These are phyloP conservation scores for Theobroma cacao DNA, from an alignment of 345 rosid species.

Conservation along the genomic window DNA sequence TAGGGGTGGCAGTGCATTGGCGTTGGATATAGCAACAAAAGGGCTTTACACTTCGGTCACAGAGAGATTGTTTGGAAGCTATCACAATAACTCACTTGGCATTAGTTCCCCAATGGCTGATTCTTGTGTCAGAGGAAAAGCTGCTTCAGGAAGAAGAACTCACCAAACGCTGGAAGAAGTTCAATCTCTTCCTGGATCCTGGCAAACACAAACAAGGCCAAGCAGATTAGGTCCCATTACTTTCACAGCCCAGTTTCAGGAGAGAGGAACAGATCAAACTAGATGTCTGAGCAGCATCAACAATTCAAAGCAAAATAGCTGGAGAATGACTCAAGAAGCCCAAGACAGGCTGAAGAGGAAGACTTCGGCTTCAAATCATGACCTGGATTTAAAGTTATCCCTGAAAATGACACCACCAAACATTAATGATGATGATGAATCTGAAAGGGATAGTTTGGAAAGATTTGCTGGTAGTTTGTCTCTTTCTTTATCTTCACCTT, in stretches of 20 bases:
- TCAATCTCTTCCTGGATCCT: constrained; percentile 30
- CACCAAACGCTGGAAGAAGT: constrained; percentile 4
- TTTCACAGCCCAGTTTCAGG: constrained; percentile 9
- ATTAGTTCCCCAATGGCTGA: constrained; percentile 20
- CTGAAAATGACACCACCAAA: constrained; percentile 37
- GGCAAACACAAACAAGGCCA: constrained; percentile 21
- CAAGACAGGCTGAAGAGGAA: constrained; percentile 41
- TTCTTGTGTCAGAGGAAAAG: constrained; percentile 14
- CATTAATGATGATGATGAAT: constrained; percentile 16
- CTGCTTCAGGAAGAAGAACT: constrained; percentile 4
- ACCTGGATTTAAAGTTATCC: constrained; percentile 69
- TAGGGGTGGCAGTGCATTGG: constrained; percentile 19
- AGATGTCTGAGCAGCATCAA: neutral
- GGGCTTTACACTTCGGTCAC: constrained; percentile 33
- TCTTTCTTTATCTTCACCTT: constrained; percentile 61
- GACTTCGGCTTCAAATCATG: constrained; percentile 23
- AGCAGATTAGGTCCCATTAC: constrained; percentile 3
- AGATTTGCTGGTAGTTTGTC: constrained; percentile 41
- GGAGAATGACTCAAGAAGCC: constrained; percentile 20
- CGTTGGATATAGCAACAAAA: constrained; percentile 25
- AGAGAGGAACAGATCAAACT: constrained; percentile 21
- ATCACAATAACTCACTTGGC: constrained; percentile 27
- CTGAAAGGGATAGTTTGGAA: constrained; percentile 15
- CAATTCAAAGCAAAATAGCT: neutral
- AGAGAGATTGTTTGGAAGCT: constrained; percentile 29